Conservation (phyloP, 129 eudicot species). For the Scalesia atractyloides region DNA sequence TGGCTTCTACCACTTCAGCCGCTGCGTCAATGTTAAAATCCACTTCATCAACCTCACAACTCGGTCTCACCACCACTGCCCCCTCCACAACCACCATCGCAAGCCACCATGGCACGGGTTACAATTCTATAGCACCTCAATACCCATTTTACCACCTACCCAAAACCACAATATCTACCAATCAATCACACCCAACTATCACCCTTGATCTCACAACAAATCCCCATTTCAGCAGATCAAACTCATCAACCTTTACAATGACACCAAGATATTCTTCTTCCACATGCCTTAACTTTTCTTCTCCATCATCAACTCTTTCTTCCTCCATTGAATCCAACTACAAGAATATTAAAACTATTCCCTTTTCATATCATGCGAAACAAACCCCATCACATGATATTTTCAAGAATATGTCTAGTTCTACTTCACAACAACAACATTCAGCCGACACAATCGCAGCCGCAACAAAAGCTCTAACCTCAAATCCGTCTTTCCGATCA, state of each 20-base stretch:
- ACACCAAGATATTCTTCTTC: constrained; percentile 44
- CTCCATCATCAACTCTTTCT: constrained; percentile 38
- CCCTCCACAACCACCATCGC: constrained; percentile 36
- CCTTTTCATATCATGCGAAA: constrained; percentile 31
- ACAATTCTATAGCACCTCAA: constrained; percentile 25
- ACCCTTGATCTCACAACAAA: constrained; percentile 67
- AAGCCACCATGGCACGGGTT: constrained; percentile 38
- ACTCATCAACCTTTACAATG: constrained; percentile 29
- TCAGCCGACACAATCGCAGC: constrained; percentile 51
- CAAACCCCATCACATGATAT: constrained; percentile 25
- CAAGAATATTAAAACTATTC: constrained; percentile 18
- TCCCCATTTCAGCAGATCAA: constrained; percentile 33
- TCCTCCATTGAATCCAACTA: constrained; percentile 43
- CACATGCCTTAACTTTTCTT: constrained; percentile 52
- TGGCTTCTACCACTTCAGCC: constrained; percentile 86
- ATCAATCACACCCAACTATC: constrained; percentile 77
- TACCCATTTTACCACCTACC: constrained; percentile 54
- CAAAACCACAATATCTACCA: constrained; percentile 50
- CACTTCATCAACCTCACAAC: constrained; percentile 53
- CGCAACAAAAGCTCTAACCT: constrained; percentile 61
- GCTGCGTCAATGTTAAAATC: constrained; percentile 74
- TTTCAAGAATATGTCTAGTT: constrained; percentile 16
- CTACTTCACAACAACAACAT: constrained; percentile 24
- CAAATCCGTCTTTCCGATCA: constrained; percentile 64
- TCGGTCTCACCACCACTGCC: constrained; percentile 26